Base-by-base conservation (phyloP, 1,284 basidiomycete species). In the Marasmius sp. region DNA sequence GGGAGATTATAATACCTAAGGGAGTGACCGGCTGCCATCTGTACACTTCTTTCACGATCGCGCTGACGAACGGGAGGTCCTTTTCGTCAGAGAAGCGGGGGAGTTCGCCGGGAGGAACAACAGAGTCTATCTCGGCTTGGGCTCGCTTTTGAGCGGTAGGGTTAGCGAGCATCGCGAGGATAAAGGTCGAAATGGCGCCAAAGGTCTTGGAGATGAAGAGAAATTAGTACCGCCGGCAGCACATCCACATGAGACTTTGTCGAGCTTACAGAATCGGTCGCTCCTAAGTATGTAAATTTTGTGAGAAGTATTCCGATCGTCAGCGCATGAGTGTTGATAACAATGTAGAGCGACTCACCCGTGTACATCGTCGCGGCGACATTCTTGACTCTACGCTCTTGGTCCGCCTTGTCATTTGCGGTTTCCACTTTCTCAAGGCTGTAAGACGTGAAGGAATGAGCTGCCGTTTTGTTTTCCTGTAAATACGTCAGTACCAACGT, bases 361-460 rank as follows among this genome's bases (percentile, higher is more conserved):
- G 61, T 61, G 60, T 79, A 80, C 22, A 79, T 69, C 2, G 78
- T 77, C 6, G 75, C 75, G 1, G 75, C 78, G 12, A 77, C 74
- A 1, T 72, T 72, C 50, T 79, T 77, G 55, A 79, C 71, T 3
- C 77, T 61, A 37, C 75, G 74, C 59, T 78, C 74, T n/a, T 76
- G 73, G 16, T 69, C 62, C 0, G 54, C 22, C 20, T 64, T 57
- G 56, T 68, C 56, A 18, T 52, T 45, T 10, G 48, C n/a, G n/a
- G 62, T 64, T 16, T 62, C 61, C 51, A 66, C 53, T 37, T 66
- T 65, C 37, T 70, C 68, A 1, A 71, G 61, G 61, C 66, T 66
- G 52, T 64, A 67, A 16, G 68, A 68, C 2, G 68, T 66, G 55
- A 71, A 71, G 1, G 69, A 71, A 1, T 66, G 66, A 43, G 62